Conservation (phyloP, 2,329 filamentous ascomycete species). For the Neofusicoccum parvum region DNA sequence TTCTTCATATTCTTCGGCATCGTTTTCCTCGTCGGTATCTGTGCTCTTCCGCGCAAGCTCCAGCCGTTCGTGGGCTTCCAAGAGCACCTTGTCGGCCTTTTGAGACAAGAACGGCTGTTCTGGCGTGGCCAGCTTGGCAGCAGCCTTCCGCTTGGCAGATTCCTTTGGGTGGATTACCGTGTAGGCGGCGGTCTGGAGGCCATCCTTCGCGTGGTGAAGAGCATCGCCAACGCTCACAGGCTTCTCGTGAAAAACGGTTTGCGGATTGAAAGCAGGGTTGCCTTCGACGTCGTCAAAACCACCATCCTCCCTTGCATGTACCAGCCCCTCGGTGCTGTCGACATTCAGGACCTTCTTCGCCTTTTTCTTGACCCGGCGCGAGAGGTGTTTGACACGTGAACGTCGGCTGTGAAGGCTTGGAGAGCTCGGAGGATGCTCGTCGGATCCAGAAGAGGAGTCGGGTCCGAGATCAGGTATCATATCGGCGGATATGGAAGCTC, state of each 20-base stretch:
- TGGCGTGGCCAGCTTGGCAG: constrained; percentile 35
- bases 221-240: constrained; percentile 25
- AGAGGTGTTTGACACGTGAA: constrained; percentile 1
- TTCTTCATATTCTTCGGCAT: constrained; percentile 19
- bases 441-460: background rate
- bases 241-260: constrained; percentile 26
- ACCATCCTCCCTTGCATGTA: background rate
- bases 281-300: constrained; percentile 20
- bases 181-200: constrained; percentile 27
- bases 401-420: background rate
- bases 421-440: background rate
- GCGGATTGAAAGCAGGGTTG: constrained; percentile 41
- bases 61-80: constrained; percentile 37
- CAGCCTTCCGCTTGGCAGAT: constrained; percentile 34
- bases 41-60: constrained; percentile 5
- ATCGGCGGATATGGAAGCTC: background rate
- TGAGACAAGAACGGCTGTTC: constrained; percentile 38
- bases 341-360: constrained; percentile 13
- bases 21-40: constrained; percentile 11
- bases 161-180: constrained; percentile 36
- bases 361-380: constrained; percentile 11
- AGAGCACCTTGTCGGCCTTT: constrained; percentile 35
- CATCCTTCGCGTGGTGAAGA: constrained; percentile 24
- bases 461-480: background rate
- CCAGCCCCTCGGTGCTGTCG: constrained; percentile 13